Conservation (phyloP, 148 eudicot species). For the Silene latifolia region DNA sequence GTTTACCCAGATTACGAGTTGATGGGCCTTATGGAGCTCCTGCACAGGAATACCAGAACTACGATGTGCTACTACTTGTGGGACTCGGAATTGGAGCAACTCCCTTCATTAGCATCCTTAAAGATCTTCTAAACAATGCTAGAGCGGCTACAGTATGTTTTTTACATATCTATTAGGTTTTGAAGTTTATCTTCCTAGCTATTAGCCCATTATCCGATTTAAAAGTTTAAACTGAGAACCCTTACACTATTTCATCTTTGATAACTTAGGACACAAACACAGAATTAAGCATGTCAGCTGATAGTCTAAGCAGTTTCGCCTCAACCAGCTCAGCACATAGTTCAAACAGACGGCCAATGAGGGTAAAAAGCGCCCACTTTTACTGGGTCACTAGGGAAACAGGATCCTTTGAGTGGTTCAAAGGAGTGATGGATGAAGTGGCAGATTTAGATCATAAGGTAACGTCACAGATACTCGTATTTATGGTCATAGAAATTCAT, state of each 20-base stretch:
- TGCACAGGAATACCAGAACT: conserved; percentile 87
- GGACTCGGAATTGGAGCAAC: conserved; percentile 99
- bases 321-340: conserved; percentile 50
- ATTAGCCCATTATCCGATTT: no score
- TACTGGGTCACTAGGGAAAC: conserved; percentile 96
- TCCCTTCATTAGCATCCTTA: conserved; percentile 87
- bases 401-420: conserved; percentile 97
- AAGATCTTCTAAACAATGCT: conserved; percentile 72
- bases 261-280: conserved; percentile 63
- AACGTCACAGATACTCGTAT: conserved; percentile 1
- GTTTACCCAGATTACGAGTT: conserved; percentile 68
- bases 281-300: conserved; percentile 67
- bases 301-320: conserved; percentile 64
- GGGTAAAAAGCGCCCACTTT: conserved; percentile 69
- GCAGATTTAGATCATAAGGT: conserved; percentile 93
- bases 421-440: conserved; percentile 96
- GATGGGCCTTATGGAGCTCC: conserved; percentile 99
- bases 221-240: not conserved
- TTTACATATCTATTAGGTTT: not conserved
- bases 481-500: not conserved
- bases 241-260: not conserved
- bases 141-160: conserved; percentile 49
- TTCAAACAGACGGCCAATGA: conserved; percentile 52
- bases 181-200: no score
- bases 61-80: conserved; percentile 87